Base-by-base conservation (phyloP, 192 early-diverging fungal species). In the Backusella circina region DNA sequence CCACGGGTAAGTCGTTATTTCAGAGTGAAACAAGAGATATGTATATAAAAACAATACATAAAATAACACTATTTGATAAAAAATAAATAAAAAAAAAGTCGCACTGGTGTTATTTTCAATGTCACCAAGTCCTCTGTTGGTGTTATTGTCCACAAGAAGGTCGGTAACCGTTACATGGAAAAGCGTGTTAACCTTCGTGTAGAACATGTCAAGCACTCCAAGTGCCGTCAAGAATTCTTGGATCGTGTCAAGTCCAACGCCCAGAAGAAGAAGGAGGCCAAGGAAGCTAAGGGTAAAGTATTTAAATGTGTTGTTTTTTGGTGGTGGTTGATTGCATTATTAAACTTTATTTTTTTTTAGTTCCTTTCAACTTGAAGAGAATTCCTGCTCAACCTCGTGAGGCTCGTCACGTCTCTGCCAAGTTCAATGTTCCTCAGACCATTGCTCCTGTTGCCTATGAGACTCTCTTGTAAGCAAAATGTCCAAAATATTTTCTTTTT, bases 151-250 rank as follows among this genome's bases (percentile, higher is more conserved):
- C 88, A 99, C 95, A 99, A 99, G 95, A 90, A 89, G 73, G 98
- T 98, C 69, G 96, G 98, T 75, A 95, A 94, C 93, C 95, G 98
- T 79, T 97, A 90, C 92, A 86, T 99, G 76, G 97, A 97, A 88
- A 99, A 99, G 95, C 90, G 96, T 70, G 90, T 99, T 86, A 98
- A 98, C 89, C 83, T 99, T 84, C 93, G 97, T 83, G 85, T 99
- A 82, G 98, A 99, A 90, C 98, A 99, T 91, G 89, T 99, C 86
- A 95, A 92, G 90, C 97, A 99, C 95, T 99, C 98, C 86, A 97
- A 97, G 90, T 98, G 96, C 91, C 94, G 98, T 84, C 88, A 93
- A 77, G 96, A 97, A 79, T 99, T 99, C 90, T 88, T 98, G 86
- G 89, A 92, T 54, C 94, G 98, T 83, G 97, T 98, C 80, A 97